These are phyloP conservation scores for Plasmopara halstedii DNA, from an alignment of 352 stramenopile genomes.

Conservation along the genomic window DNA sequence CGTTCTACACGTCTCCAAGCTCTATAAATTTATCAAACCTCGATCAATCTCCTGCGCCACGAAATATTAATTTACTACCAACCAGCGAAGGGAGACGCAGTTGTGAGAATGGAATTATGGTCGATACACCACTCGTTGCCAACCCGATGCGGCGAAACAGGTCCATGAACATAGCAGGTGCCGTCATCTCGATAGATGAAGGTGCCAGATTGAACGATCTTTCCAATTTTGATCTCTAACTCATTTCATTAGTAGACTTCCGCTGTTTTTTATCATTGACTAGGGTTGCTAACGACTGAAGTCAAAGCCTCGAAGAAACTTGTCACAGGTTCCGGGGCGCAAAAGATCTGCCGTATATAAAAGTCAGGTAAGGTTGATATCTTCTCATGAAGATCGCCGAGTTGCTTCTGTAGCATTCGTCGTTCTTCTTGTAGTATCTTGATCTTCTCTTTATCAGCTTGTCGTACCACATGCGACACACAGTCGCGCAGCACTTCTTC, in stretches of 20 bases:
- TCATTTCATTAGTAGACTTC: constrained; percentile 11
- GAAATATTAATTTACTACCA: constrained; percentile 3
- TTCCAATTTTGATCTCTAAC: constrained; percentile 36
- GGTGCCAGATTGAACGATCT: constrained; percentile 27
- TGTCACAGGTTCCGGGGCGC: constrained; percentile 54
- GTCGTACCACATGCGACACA: constrained; percentile 42
- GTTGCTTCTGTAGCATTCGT: constrained; percentile 52
- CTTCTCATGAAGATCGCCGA: constrained; percentile 72
- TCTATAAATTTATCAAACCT: constrained; percentile 79
- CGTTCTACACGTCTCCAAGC: constrained; percentile 83
- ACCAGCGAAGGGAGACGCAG: constrained; percentile 16
- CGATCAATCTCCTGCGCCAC: constrained; percentile 32
- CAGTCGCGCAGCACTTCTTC: constrained; percentile 47
- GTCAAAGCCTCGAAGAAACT: constrained; percentile 81
- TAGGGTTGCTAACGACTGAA: constrained; percentile 24
- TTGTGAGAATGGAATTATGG: constrained; percentile 4
- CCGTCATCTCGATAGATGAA: constrained; percentile 76
- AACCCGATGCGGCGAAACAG: constrained; percentile 54
- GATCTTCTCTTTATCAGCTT: constrained; percentile 54
- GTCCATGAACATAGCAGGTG: constrained; percentile 74
- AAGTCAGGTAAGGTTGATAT: constrained; percentile 81
- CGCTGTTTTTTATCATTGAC: constrained; percentile 20
- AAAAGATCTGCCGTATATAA: constrained; percentile 83
- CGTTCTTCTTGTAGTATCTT: constrained; percentile 56
- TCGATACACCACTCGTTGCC: constrained; percentile 1